These are phyloP conservation scores for Geranium brycei DNA, from an alignment of 345 rosid genomes.

Conservation along the genomic window DNA sequence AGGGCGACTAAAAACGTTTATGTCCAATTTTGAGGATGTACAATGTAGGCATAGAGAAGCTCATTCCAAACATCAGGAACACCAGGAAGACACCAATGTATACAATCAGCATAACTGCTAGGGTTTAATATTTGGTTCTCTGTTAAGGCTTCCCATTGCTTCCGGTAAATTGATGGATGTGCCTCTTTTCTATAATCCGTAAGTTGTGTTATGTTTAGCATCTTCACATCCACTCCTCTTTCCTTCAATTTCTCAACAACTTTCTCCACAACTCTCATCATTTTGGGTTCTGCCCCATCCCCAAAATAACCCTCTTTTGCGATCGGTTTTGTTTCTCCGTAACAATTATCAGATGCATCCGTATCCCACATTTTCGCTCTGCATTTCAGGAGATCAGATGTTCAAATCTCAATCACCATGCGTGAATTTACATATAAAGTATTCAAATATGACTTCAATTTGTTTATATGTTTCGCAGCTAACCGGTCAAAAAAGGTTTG, in stretches of 20 bases:
- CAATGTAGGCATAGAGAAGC: constrained; percentile 53
- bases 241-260: constrained; percentile 25
- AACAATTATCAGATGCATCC: constrained; percentile 34
- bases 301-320: constrained; percentile 42
- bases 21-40: not conserved
- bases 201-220: constrained; percentile 68
- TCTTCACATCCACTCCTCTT: constrained; percentile 37
- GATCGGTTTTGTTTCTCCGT: constrained; percentile 41
- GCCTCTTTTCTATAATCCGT: constrained; percentile 77
- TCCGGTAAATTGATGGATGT: constrained; percentile 56
- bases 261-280: constrained; percentile 41
- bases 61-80: constrained; percentile 91
- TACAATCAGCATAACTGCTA: constrained; percentile 61
- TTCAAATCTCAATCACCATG: too few species aligned
- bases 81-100: constrained; percentile 94
- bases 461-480: too few species aligned
- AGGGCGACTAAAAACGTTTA: too few species aligned
- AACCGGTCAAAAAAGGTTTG: too few species aligned
- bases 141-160: constrained; percentile 54
- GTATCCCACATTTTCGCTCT: constrained; percentile 85
- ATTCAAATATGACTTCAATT: too few species aligned
- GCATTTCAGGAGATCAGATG: not conserved
- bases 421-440: too few species aligned
- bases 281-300: constrained; percentile 30
- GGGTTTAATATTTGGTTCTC: constrained; percentile 42